Percentiles rank a stretch among this genome's conserved stretches.
These are phyloP conservation scores for Blastobotrys petasosporus DNA, from an alignment of 1,139 yeast species.

Conservation along the genomic window DNA sequence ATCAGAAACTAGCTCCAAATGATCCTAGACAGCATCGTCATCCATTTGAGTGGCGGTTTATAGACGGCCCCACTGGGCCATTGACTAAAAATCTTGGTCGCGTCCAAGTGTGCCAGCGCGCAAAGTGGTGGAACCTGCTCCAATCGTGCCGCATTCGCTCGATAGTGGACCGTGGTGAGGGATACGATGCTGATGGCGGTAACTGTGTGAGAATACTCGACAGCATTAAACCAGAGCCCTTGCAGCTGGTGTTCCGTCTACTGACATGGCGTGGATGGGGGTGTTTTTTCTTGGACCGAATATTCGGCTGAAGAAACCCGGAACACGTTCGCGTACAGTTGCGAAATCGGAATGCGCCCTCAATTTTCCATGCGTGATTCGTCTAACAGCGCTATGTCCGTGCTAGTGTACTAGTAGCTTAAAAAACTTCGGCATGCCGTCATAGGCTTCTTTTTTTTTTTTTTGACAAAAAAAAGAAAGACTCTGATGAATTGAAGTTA, in stretches of 20 bases:
- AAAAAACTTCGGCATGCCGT: neutral
- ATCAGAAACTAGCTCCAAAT: conserved; percentile 53
- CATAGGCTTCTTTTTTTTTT: too few species aligned
- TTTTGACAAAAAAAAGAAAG: too few species aligned
- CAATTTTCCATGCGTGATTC: too few species aligned
- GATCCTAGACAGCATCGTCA: conserved; percentile 83
- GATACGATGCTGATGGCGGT: conserved; percentile 75
- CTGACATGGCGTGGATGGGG: conserved; percentile 34
- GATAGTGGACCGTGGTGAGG: conserved; percentile 75
- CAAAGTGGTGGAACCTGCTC: conserved; percentile 77
- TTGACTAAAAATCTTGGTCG: conserved; percentile 67
- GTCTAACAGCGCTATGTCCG: too few species aligned
- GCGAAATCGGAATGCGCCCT: too few species aligned
- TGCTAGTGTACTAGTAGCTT: too few species aligned
- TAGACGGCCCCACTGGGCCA: conserved; percentile 93
- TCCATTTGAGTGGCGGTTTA: conserved; percentile 82
- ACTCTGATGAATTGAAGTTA: too few species aligned
- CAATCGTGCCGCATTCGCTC: conserved; percentile 72
- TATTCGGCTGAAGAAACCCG: conserved; percentile 27
- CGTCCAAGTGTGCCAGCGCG: conserved; percentile 67
- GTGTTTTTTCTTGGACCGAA: conserved; percentile 29
- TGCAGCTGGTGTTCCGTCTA: conserved; percentile 26
- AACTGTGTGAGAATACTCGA: conserved; percentile 31
- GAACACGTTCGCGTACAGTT: too few species aligned
- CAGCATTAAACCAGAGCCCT: conserved; percentile 27